Base-by-base conservation (phyloP, 78 protist genomes). In the Dictyostelium discoideum region DNA sequence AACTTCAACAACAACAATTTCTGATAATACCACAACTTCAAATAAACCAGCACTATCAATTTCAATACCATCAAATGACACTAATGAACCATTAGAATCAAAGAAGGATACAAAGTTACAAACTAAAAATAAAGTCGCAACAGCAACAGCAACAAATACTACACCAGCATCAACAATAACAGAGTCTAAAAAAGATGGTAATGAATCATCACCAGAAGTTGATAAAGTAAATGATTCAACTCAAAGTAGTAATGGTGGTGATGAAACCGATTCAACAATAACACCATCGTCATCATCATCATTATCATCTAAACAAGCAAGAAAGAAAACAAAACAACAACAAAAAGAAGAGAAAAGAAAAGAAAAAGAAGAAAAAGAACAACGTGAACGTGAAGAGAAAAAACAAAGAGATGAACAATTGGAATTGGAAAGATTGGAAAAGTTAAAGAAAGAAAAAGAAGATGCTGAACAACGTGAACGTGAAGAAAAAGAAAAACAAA, bases 351-450 rank as follows among this genome's bases (percentile, higher is more conserved):
- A 89, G 26, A 89, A 48, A 39, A 42, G 86, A 65, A 80, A 77
- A 65, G 88, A 89, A 37, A 80, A 81, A 26, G 94, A 89, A 42
- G 94, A 89, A 46, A 50, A 69, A 16, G 94, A 89, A 42, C 87
- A 89, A 46, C 26, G 54, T 9, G 94, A 57, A 24, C 74, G 16
- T 29, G n/a, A 48, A n/a, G 94, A 89, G 22, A 67, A 65, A 8
- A 54, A 44, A 65, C 46, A 32, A 16, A 60, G 65, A 72, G 65
- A 72, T 16, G 94, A 89, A 37, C 84, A 82, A 72, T 26, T 40
- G 0, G 88, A 89, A 48, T 24, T 26, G 3, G 94, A 89, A 20
- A 81, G 69, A 44, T 82, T 24, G 44, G 80, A 50, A 50, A 14
- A 44, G 72, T 50, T 46, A 65, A 82, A n/a, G 29, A 42, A 37